Conservation (phyloP, 2,329 filamentous ascomycete genomes). For the Zelopaecilomyces penicillatus region DNA sequence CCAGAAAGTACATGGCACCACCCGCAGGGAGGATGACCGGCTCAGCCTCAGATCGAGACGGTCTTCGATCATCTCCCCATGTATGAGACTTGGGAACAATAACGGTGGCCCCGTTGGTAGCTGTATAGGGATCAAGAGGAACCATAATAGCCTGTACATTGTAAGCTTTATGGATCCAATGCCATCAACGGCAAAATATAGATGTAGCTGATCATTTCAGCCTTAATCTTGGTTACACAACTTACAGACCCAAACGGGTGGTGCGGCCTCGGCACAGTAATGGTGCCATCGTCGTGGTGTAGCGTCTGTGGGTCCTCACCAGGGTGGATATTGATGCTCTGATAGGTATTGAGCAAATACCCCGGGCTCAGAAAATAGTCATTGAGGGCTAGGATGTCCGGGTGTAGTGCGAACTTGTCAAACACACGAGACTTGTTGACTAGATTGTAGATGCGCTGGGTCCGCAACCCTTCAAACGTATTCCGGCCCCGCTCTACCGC, state of each 20-base stretch:
- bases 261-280: conserved; percentile 25
- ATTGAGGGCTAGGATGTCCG: conserved; percentile 28
- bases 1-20: conserved; percentile 26
- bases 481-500: conserved; percentile 23
- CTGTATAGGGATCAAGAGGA: conserved; percentile 24
- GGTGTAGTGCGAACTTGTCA: conserved; percentile 27
- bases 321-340: conserved; percentile 30
- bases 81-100: conserved; percentile 27
- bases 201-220: neutral
- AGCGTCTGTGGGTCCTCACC: conserved; percentile 28
- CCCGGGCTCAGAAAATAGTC: conserved; percentile 31
- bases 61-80: conserved; percentile 21
- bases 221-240: neutral
- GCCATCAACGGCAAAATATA: neutral
- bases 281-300: conserved; percentile 24
- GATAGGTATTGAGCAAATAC: conserved; percentile 25
- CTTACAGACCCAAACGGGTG: conserved; percentile 23
- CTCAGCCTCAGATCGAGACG: conserved; percentile 18
- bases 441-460: conserved; percentile 29
- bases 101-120: conserved; percentile 25
- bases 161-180: neutral
- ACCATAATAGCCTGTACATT: conserved; percentile 18
- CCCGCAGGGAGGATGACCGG: conserved; percentile 27
- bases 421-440: conserved; percentile 30
- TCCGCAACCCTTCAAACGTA: conserved; percentile 28